These are phyloP conservation scores for Wickerhamomyces canadensis DNA, from an alignment of 805 yeast species.

Conservation along the genomic window DNA sequence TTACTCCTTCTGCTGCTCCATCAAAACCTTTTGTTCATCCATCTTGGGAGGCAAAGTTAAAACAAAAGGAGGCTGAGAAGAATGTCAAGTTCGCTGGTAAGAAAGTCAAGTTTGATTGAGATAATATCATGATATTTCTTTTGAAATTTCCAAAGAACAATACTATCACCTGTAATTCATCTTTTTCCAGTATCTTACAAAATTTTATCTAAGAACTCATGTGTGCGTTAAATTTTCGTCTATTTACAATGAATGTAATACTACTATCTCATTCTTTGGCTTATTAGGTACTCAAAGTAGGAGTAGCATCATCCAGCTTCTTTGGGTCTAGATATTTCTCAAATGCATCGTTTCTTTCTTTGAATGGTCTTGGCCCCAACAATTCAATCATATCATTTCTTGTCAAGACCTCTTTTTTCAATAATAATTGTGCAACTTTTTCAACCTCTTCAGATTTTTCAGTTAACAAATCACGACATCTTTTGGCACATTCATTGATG, in stretches of 20 bases:
- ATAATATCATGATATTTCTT: too few relatives aligned
- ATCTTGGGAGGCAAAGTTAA: conserved; percentile 93
- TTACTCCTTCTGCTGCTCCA: conserved; percentile 11
- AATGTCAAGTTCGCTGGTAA: conserved; percentile 76
- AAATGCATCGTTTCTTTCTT: conserved; percentile 86
- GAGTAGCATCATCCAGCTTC: conserved; percentile 6
- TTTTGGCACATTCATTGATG: conserved; percentile 66
- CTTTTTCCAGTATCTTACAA: too few relatives aligned
- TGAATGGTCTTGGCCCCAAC: conserved; percentile 88
- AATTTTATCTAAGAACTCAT: too few relatives aligned
- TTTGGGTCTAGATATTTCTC: conserved; percentile 55
- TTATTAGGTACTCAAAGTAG: too few relatives aligned
- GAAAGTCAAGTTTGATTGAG: conserved; percentile 62
- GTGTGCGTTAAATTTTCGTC: too few relatives aligned
- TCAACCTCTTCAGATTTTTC: conserved; percentile 75
- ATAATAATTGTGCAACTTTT: conserved; percentile 79
- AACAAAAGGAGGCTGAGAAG: conserved; percentile 60
- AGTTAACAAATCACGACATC: conserved; percentile 61
- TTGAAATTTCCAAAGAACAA: too few relatives aligned
- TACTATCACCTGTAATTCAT: too few relatives aligned
- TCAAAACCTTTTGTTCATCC: conserved; percentile 57
- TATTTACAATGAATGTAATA: too few relatives aligned
- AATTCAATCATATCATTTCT: conserved; percentile 90
- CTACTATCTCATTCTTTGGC: too few relatives aligned
- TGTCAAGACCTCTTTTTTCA: conserved; percentile 83